phyloP scores from a whole-genome alignment of 2,329 filamentous ascomycete species.

The Colletotrichum lentis region DNA sequence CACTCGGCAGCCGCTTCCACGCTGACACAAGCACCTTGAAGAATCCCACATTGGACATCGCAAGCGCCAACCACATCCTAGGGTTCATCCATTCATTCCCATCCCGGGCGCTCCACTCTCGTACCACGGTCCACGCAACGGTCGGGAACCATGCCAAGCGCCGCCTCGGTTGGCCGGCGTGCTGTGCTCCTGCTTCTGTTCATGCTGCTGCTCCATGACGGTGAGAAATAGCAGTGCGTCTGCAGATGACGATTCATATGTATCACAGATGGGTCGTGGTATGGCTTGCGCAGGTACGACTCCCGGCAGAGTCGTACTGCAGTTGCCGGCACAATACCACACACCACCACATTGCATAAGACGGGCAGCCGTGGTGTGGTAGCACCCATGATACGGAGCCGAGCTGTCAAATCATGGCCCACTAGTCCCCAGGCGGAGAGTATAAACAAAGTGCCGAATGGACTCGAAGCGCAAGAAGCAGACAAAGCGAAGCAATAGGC shows the following conservation, averaged over 20 bases:
- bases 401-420: background rate
- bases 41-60: background rate
- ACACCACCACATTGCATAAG: background rate
- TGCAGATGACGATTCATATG: slow-evolving; percentile 1
- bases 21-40: background rate
- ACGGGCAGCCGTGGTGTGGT: background rate
- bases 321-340: background rate
- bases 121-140: slow-evolving; percentile 2
- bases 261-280: background rate
- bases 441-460: slow-evolving; percentile 24
- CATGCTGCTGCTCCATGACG: background rate
- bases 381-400: background rate
- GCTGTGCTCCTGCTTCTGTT: background rate
- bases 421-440: background rate
- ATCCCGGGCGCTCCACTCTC: background rate
- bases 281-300: slow-evolving; percentile 25
- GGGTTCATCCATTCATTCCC: background rate
- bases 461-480: slow-evolving; percentile 4
- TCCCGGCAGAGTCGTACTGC: slow-evolving; percentile 10
- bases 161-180: background rate
- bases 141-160: background rate
- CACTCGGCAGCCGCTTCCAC: background rate
- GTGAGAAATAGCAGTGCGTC: slow-evolving; percentile 1
- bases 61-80: background rate
- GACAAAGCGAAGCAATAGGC: slow-evolving; percentile 28